Base-by-base conservation (phyloP, 768 basidiomycete species). In the Serendipita indica region DNA sequence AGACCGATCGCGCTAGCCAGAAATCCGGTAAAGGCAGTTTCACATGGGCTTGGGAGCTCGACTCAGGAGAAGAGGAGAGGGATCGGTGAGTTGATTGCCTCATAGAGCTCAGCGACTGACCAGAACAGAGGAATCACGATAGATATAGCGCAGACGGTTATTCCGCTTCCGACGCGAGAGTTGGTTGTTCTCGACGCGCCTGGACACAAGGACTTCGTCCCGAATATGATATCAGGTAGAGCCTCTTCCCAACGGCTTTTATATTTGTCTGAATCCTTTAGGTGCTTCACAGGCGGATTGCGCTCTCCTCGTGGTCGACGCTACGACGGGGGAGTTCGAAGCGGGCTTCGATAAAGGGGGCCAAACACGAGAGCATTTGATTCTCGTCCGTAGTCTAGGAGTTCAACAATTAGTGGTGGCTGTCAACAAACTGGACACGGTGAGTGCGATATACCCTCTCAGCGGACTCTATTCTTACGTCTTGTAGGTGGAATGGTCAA, bases 141-240 rank as follows among this genome's bases (percentile, higher is more conserved):
- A 84, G 96, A 98, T 66, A 86, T 99, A 59, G 93, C 92, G 1
- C 75, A 84, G 57, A 86, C 92, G 65, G 80, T 82, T 41, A 74
- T 90, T 60, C 69, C 77, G 3, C 97, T 92, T 0, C 72, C 80
- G 0, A 77, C 84, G 62, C 78, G 86, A 54, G 78, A 82, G 62
- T 82, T 98, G 63, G 96, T 91, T 1, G 80, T 99, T n/a, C 79
- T 99, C 30, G 96, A 99, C 65, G 94, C 94, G 0, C 96, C 96
- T 0, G 96, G 96, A 0, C 96, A 99, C 70, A 86, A 83, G 63
- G 96, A 99, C 67, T 98, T 98, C 65, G 86, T 99, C 62, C 96
- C 96, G 1, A 98, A 98, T 67, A 98, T 98, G 94, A 99, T 99
- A 57, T 97, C 93, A 0, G 96, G 49, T 54, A 7, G 10, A n/a